A percentile compares a stretch with the other conserved stretches of the same genome.
Evolutionary conservation across 345 rosid species (phyloP).

Genomic region (Crucihimalaya himalaica): DNA sequence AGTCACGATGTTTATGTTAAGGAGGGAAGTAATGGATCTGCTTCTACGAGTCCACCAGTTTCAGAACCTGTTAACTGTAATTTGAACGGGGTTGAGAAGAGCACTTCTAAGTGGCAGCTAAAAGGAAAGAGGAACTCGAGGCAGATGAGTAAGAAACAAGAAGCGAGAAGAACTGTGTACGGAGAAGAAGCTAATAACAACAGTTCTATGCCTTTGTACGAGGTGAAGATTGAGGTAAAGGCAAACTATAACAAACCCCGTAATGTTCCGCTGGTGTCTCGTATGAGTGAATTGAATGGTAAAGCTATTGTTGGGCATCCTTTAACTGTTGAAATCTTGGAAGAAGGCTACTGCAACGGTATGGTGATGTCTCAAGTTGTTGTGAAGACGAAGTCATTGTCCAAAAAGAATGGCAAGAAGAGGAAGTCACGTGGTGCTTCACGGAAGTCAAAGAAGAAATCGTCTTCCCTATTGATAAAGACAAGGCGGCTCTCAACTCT

Average conservation of each 20-base stretch:
- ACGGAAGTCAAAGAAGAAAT: conserved; percentile 54
- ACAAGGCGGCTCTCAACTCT: conserved; percentile 78
- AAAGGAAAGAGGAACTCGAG: conserved; percentile 97
- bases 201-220: conserved; percentile 45
- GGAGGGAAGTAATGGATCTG: conserved; percentile 54
- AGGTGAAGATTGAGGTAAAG: conserved; percentile 78
- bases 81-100: conserved; percentile 65
- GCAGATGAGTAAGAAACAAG: conserved; percentile 64
- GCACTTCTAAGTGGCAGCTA: conserved; percentile 80
- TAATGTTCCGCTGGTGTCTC: conserved; percentile 86
- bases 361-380: conserved; percentile 30
- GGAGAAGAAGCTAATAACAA: conserved; percentile 49
- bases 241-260: conserved; percentile 60
- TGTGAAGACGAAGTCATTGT: conserved; percentile 35
- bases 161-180: conserved; percentile 49
- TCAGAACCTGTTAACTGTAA: conserved; percentile 33
- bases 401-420: conserved; percentile 45
- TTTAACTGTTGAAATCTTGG: conserved; percentile 57
- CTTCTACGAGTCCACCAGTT: conserved; percentile 51
- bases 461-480: conserved; percentile 57
- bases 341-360: conserved; percentile 42
- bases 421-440: conserved; percentile 29
- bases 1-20: conserved; percentile 45
- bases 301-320: conserved; percentile 92
- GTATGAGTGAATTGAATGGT: conserved; percentile 77